Evolutionary conservation across 176 grass and related monocot species (phyloP), one percentile per base, ranked within the genome.

Genomic region (Musa troglodytarum): DNA sequence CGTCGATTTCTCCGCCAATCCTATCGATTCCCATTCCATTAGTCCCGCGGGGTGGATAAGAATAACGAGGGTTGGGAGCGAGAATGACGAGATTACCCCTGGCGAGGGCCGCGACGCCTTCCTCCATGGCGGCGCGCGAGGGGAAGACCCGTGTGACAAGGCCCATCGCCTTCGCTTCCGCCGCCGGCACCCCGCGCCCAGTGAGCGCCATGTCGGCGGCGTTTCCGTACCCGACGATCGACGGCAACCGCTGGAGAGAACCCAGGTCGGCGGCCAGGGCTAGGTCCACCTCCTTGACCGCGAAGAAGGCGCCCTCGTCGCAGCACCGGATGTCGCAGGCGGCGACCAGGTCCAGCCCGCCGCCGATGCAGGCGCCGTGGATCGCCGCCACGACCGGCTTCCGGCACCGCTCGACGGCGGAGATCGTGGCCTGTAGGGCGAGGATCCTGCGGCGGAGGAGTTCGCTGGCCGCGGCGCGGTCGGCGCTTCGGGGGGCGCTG

Each of bases 271-370:
- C 94, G 26, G 89, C 82, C 61, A 93, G 81, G 79, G 88, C 94
- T 83, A 97, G 82, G 52, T 97, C 94, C 53, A 97, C 94, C 80
- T 97, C 94, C 82, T 86, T 97, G 73, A 93, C 77, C 77, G 82
- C 83, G 73, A 97, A 93, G 16, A 89, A 89, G 14, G 94, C 88
- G 57, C 78, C 79, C 59, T 74, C 83, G 8, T 86, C 87, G 88
- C 86, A 91, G 77, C 57, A 93, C 0, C 90, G 62, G 14, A 97
- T 80, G 88, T 97, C 88, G 63, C 88, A 97, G 57, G 90, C 86
- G 0, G 88, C 72, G 0, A 87, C 78, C n/a, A 97, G 9, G 12
- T 93, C 90, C 9, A 93, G 80, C 15, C 90, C 93, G 10, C 66
- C 90, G 11, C 90, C 90, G 29, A 97, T 74, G 86, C 90, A 93